These are phyloP conservation scores for Candida namnaoensis DNA, from an alignment of 805 yeast species.

Conservation along the genomic window DNA sequence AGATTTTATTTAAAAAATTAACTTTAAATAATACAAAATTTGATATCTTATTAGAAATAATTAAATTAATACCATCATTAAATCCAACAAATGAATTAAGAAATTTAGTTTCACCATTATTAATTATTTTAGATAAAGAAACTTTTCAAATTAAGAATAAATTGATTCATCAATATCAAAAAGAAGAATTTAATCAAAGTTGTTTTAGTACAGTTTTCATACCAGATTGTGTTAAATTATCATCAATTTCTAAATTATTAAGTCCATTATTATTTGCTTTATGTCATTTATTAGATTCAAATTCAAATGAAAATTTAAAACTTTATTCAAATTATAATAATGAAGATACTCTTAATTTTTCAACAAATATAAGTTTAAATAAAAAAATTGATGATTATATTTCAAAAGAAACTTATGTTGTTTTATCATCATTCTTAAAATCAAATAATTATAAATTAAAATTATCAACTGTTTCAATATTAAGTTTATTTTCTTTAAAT, in stretches of 20 bases:
- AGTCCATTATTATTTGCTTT: constrained; percentile 14
- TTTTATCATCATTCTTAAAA: constrained; percentile 13
- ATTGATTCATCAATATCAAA: constrained; percentile 1
- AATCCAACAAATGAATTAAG: constrained; percentile 7
- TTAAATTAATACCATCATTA: constrained; percentile 13
- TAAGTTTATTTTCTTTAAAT: constrained; percentile 12
- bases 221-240: constrained; percentile 12
- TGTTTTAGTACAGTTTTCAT: constrained; percentile 9
- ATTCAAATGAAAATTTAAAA: constrained; percentile 1
- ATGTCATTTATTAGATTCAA: constrained; percentile 10
- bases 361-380: no score
- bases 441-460: constrained; percentile 13
- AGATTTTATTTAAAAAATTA: constrained; percentile 2
- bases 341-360: no score
- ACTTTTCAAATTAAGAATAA: constrained; percentile 3
- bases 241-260: constrained; percentile 7
- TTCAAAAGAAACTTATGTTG: constrained; percentile 9
- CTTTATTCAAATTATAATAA: no score
- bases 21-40: not conserved
- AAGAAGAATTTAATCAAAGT: constrained; percentile 2
- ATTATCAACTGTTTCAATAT: constrained; percentile 9
- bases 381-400: constrained; percentile 9
- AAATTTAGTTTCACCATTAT: constrained; percentile 4
- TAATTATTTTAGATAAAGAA: constrained; percentile 4
- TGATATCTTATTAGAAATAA: constrained; percentile 6